Evolutionary conservation across 2,329 filamentous ascomycete genomes (phyloP), one percentile per base, ranked within the genome.

Genomic region (Monilinia polystroma): DNA sequence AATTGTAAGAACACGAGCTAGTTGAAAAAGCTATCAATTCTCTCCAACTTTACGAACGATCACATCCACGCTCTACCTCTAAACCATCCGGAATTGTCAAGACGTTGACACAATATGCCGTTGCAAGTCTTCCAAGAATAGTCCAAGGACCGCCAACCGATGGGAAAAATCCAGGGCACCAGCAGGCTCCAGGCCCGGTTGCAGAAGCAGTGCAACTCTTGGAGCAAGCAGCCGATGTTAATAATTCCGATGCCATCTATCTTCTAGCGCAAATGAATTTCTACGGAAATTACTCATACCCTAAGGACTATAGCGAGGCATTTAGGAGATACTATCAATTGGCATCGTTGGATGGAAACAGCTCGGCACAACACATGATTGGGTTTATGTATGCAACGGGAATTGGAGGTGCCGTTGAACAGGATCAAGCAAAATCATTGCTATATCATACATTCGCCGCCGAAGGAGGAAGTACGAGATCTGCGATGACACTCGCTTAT

Each of bases 311-410:
- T 72, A 82, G 85, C 43, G 83, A 86, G 58, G 92, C 95, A 0
- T 97, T 96, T 76, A 82, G 85, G 71, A 85, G 92, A 80, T 99
- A 98, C 78, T 83, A 90, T 69, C 83, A 88, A 69, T 84, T 99
- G 64, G 92, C 94, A 3, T 83, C 84, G 23, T 77, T 89, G 68
- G 85, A 90, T 71, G 95, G 94, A 55, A 98, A 99, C 78, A 90
- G 87, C 71, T 96, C 94, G 16, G 95, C 95, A 1, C 92, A 98
- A 77, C 90, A 96, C 78, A 97, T 99, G 94, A 77, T 98, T 57
- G 95, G 92, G 0, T 87, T 99, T 73, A 95, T 97, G 85, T 94
- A 99, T 79, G 93, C 93, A 47, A 99, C 95, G 0, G 95, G 95
- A 0, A 84, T 99, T 67, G 93, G 92, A 20, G 87, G 87, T 43